These are phyloP conservation scores for Trichoderma arundinaceum DNA, from an alignment of 2,329 filamentous ascomycete species.

Conservation along the genomic window DNA sequence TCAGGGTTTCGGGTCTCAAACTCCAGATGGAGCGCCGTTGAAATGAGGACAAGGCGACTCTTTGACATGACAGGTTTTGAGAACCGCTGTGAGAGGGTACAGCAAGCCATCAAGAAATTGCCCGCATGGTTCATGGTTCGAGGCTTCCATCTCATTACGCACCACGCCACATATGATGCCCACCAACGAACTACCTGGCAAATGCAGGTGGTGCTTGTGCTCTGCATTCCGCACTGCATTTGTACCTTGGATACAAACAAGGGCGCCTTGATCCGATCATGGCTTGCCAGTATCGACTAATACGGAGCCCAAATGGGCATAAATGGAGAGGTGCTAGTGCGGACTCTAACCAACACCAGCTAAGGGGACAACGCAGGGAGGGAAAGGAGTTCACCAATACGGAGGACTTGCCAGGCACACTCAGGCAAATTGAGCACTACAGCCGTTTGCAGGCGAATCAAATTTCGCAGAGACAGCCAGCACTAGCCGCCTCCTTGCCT, in stretches of 20 bases:
- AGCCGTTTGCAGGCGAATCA: slow-evolving; percentile 2
- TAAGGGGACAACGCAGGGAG: background rate
- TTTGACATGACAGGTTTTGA: no score
- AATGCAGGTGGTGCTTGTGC: background rate
- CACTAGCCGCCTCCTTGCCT: background rate
- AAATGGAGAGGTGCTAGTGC: background rate
- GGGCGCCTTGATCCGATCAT: background rate
- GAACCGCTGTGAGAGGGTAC: no score
- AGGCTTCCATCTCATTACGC: no score
- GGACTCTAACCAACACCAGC: slow-evolving; percentile 11
- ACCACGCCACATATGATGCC: no score
- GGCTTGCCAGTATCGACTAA: background rate
- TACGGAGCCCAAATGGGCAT: background rate
- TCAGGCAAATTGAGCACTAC: background rate
- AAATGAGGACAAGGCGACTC: no score
- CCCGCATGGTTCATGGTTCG: no score
- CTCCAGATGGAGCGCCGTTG: no score
- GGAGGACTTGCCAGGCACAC: background rate
- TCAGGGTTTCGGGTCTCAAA: no score
- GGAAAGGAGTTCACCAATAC: background rate
- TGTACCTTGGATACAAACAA: background rate
- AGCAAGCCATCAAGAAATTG: no score
- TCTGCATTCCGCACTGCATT: no score
- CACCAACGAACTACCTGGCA: no score
- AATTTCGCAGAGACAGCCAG: background rate